Percentiles rank a stretch among this genome's conserved stretches.
phyloP scores from a whole-genome alignment of 768 basidiomycete genomes.

The Suillus brevipes region DNA sequence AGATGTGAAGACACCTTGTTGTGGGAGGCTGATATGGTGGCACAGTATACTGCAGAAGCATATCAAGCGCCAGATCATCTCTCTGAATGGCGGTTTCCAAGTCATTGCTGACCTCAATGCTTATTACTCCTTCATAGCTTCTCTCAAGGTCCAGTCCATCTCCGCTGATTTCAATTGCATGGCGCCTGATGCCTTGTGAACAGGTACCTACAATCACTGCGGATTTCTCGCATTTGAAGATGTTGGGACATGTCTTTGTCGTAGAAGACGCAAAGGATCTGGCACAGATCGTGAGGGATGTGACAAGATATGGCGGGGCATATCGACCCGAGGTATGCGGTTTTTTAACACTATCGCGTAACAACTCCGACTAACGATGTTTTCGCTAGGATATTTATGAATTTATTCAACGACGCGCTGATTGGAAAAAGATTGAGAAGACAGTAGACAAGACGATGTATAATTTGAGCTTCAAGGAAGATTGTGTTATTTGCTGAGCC shows the following conservation, averaged over 20 bases:
- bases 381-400: constrained; percentile 81
- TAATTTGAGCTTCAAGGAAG: constrained; percentile 89
- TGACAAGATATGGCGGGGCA: constrained; percentile 92
- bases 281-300: constrained; percentile 93
- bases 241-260: constrained; percentile 96
- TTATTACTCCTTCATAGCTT: constrained; percentile 86
- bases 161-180: neutral
- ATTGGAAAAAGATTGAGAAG: constrained; percentile 99
- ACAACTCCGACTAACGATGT: neutral
- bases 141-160: constrained; percentile 61
- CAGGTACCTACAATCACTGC: constrained; percentile 77
- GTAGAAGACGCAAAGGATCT: constrained; percentile 96
- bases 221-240: constrained; percentile 93
- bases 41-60: constrained; percentile 91
- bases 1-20: constrained; percentile 24
- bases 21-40: neutral
- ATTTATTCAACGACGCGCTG: constrained; percentile 89
- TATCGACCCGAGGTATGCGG: constrained; percentile 83
- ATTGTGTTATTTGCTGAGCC: constrained; percentile 58
- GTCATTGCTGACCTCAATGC: constrained; percentile 95
- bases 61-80: constrained; percentile 96
- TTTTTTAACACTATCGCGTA: neutral
- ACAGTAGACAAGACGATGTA: constrained; percentile 95
- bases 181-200: neutral
- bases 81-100: constrained; percentile 89